phyloP scores from a whole-genome alignment of 768 basidiomycete species.

The button mushroom (Agaricus bisporus) region DNA sequence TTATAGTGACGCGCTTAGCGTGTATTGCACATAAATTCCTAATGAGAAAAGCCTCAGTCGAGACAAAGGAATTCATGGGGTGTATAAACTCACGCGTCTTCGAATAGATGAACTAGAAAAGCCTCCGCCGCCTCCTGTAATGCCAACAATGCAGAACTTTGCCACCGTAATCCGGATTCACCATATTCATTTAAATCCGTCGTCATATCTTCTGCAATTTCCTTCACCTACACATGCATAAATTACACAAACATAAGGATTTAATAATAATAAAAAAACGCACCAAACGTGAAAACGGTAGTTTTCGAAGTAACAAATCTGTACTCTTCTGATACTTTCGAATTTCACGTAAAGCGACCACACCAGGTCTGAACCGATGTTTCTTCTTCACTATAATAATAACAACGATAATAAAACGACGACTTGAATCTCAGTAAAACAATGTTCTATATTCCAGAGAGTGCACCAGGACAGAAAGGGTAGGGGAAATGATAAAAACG shows the following conservation, averaged over 20 bases:
- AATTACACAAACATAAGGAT: neutral
- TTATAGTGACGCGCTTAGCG: slow-evolving; percentile 95
- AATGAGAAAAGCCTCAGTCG: neutral
- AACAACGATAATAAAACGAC: no score
- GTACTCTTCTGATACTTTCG: slow-evolving; percentile 93
- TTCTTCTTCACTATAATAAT: slow-evolving; percentile 33
- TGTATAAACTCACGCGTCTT: slow-evolving; percentile 81
- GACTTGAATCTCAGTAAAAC: no score
- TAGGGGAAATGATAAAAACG: neutral
- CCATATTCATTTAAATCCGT: slow-evolving; percentile 65
- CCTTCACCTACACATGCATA: slow-evolving; percentile 64
- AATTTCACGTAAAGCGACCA: slow-evolving; percentile 86
- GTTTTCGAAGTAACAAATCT: slow-evolving; percentile 78
- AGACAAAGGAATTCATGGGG: neutral
- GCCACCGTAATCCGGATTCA: slow-evolving; percentile 77
- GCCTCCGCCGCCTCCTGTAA: slow-evolving; percentile 97
- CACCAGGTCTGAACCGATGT: slow-evolving; percentile 82
- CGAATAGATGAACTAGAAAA: slow-evolving; percentile 91
- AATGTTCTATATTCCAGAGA: neutral
- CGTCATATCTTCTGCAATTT: slow-evolving; percentile 88
- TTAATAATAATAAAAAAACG: slow-evolving; percentile 22
- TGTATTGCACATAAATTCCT: slow-evolving; percentile 97
- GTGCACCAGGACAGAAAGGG: neutral
- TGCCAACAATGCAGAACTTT: slow-evolving; percentile 88
- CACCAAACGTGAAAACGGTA: slow-evolving; percentile 91